A percentile compares a stretch with the other conserved stretches of the same genome.
phyloP scores from a whole-genome alignment of 768 basidiomycete genomes.

The Suillus alpinus region DNA sequence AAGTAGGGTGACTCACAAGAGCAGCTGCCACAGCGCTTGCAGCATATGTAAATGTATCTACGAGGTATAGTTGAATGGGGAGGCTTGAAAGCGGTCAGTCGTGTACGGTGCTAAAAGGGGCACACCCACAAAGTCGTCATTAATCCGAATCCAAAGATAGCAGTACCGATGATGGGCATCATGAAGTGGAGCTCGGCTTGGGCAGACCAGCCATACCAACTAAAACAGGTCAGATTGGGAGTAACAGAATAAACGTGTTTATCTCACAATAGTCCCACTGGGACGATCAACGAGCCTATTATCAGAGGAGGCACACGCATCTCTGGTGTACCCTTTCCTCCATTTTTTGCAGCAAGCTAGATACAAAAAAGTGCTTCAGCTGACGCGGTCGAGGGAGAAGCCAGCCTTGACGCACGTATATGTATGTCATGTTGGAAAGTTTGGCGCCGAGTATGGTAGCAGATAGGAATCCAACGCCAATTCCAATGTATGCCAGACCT shows the following conservation, averaged over 20 bases:
- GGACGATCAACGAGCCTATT: constrained; percentile 65
- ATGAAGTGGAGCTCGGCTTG: no score
- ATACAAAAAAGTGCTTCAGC: not conserved
- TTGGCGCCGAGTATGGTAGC: constrained; percentile 49
- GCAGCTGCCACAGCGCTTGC: no score
- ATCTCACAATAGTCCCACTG: constrained; percentile 65
- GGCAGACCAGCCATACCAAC: constrained; percentile 84
- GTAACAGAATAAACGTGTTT: not conserved
- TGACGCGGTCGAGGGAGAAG: not conserved
- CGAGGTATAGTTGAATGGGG: no score
- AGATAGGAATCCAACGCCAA: constrained; percentile 49
- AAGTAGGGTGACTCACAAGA: no score
- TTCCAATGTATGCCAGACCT: constrained; percentile 52
- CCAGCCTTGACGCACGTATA: constrained; percentile 7
- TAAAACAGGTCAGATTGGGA: constrained; percentile 20
- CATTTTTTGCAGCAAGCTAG: constrained; percentile 51
- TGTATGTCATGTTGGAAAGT: constrained; percentile 45
- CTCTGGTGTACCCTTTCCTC: constrained; percentile 68
- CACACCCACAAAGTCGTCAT: no score
- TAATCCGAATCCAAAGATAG: no score
- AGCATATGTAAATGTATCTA: no score
- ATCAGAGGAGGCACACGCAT: constrained; percentile 40
- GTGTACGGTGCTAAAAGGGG: no score
- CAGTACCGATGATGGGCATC: no score
- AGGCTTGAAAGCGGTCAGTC: no score